Conservation (phyloP, 2,329 filamentous ascomycete genomes). For the Tolypocladium paradoxum region DNA sequence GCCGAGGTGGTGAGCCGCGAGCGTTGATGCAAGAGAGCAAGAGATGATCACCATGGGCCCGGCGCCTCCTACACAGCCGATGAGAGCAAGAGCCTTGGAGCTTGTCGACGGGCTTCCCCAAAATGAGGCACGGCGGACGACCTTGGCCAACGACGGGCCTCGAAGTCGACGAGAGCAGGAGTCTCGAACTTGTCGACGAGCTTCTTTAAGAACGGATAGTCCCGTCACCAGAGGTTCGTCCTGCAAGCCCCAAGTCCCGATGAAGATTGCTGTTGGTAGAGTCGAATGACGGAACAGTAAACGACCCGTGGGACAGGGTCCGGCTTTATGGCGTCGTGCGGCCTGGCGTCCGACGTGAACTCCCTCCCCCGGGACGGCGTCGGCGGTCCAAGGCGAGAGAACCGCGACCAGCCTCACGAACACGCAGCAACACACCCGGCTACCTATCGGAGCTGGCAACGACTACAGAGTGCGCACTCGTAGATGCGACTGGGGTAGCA, state of each 20-base stretch:
- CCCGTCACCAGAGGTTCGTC: neutral
- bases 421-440: neutral
- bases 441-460: neutral
- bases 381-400: neutral
- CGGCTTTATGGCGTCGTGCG: neutral
- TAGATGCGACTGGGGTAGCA: neutral
- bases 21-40: neutral
- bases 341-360: neutral
- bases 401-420: neutral
- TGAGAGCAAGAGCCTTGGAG: neutral
- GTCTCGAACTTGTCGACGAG: no score
- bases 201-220: neutral
- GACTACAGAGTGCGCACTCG: neutral
- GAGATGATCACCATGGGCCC: neutral
- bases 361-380: neutral
- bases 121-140: no score
- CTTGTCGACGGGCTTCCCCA: no score
- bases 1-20: neutral
- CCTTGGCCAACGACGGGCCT: no score
- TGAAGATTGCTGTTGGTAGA: neutral
- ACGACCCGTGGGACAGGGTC: neutral
- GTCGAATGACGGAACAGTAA: neutral
- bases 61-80: neutral
- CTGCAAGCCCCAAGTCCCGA: neutral
- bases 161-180: no score